These are phyloP conservation scores for Trametes sanguinea DNA, from an alignment of 768 basidiomycete genomes.

Conservation along the genomic window DNA sequence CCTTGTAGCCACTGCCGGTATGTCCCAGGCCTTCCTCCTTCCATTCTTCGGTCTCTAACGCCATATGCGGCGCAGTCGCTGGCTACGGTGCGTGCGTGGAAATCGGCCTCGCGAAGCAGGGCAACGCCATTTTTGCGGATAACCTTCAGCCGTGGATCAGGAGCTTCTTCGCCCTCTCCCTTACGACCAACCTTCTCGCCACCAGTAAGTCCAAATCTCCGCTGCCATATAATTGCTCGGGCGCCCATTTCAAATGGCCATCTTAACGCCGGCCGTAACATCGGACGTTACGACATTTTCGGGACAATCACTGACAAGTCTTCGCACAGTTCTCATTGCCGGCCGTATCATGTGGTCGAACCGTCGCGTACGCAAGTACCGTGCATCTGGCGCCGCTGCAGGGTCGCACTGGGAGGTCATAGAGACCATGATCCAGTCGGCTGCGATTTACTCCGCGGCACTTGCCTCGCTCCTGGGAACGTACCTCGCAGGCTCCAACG, in stretches of 20 bases:
- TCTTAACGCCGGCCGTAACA: not conserved
- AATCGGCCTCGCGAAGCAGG: constrained; percentile 12
- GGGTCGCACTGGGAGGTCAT: constrained; percentile 18
- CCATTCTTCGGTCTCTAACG: too few species aligned
- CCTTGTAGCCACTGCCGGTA: constrained; percentile 18
- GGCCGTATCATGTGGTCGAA: constrained; percentile 20
- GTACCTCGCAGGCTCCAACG: constrained; percentile 23
- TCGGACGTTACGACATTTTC: not conserved
- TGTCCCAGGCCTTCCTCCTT: not conserved
- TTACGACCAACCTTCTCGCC: constrained; percentile 19
- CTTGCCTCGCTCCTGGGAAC: constrained; percentile 19
- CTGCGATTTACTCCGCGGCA: constrained; percentile 21
- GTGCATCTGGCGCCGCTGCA: constrained; percentile 3
- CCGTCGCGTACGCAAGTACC: constrained; percentile 12
- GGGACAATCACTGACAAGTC: not conserved
- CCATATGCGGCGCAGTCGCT: constrained; percentile 6
- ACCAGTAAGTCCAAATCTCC: constrained; percentile 3
- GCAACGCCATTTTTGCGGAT: constrained; percentile 13
- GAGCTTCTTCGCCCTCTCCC: constrained; percentile 20
- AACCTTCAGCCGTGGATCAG: constrained; percentile 21
- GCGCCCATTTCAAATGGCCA: not conserved
- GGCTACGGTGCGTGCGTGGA: constrained; percentile 20
- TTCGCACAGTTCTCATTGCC: constrained; percentile 17
- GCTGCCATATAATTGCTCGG: not conserved
- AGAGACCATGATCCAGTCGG: constrained; percentile 22